Evolutionary conservation across 2,329 filamentous ascomycete genomes (phyloP), one percentile per base, ranked within the genome.

Genomic region (Drechmeria coniospora): DNA sequence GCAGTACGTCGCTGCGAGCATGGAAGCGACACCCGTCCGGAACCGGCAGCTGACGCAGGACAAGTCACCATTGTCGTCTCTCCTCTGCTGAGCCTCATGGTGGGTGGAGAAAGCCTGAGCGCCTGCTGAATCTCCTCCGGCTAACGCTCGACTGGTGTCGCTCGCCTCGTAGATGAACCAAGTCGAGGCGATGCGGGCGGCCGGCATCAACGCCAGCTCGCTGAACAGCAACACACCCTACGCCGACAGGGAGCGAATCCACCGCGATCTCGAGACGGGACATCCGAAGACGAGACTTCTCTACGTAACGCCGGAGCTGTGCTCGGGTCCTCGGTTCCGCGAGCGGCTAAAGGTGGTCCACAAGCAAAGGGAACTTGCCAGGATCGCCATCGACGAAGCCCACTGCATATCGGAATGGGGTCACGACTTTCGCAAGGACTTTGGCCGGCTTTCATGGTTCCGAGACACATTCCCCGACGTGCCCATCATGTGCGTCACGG

Each of bases 321-420:
- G 87, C 50, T 72, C 78, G 19, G 68, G 72, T 4, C 69, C 83
- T 34, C 64, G 66, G 32, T 94, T 95, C 51, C 78, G 86, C 21
- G 68, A 74, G 34, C 70, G 75, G 26, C 59, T 94, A 7, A 65
- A 68, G 34, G 59, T 79, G 4, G 76, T 94, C 10, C 61, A 94
- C 46, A 60, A 72, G 32, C 84, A 94, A 49, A 69, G 70, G 32
- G 82, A 94, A 53, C 68, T 95, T n/a, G 77, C 79, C 8, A 73
- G 87, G 10, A 72, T 95, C 36, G 87, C 80, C 26, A 66, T 95
- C 32, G 87, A 95, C 45, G 87, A 95, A 56, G 87, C 87, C 2
- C 87, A 95, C 51, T 95, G 87, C 50, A 92, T 95, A 40, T 92
- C 82, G 15, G 86, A 94, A 73, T 94, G 87, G 87, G 87, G 87